Conservation (phyloP, 148 eudicot species). For the Vaccinium macrocarpon region DNA sequence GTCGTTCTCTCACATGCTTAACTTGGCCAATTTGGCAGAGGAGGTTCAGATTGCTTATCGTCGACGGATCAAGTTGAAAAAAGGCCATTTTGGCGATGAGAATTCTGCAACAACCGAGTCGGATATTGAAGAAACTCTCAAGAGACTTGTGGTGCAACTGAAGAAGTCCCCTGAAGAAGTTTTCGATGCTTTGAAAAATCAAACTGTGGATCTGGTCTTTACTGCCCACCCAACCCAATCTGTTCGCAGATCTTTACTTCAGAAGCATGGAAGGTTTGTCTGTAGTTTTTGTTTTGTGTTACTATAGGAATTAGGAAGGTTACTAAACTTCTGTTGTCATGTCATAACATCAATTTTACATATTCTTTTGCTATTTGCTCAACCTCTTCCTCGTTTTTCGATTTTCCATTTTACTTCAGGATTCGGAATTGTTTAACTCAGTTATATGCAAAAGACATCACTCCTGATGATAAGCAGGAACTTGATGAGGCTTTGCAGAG, state of each 20-base stretch:
- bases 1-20: conserved; percentile 94
- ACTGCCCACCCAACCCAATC: conserved; percentile 99
- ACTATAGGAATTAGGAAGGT: neutral
- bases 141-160: conserved; percentile 74
- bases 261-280: conserved; percentile 90
- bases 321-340: neutral
- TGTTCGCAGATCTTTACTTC: conserved; percentile 90
- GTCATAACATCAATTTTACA: neutral
- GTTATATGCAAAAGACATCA: conserved; percentile 81
- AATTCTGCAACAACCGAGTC: conserved; percentile 87
- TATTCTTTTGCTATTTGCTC: neutral
- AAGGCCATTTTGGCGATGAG: conserved; percentile 87
- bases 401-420: conserved; percentile 35
- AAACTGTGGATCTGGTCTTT: conserved; percentile 87
- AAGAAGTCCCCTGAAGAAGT: conserved; percentile 90
- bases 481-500: conserved; percentile 95
- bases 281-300: neutral
- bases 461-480: conserved; percentile 95
- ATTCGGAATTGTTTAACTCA: conserved; percentile 86
- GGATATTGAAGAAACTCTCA: conserved; percentile 85
- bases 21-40: conserved; percentile 91
- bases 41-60: conserved; percentile 92
- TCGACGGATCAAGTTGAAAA: conserved; percentile 73
- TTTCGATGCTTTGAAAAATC: conserved; percentile 91
- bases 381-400: neutral